phyloP scores from a whole-genome alignment of 192 early-diverging fungal genomes.

The Linnemannia exigua region DNA sequence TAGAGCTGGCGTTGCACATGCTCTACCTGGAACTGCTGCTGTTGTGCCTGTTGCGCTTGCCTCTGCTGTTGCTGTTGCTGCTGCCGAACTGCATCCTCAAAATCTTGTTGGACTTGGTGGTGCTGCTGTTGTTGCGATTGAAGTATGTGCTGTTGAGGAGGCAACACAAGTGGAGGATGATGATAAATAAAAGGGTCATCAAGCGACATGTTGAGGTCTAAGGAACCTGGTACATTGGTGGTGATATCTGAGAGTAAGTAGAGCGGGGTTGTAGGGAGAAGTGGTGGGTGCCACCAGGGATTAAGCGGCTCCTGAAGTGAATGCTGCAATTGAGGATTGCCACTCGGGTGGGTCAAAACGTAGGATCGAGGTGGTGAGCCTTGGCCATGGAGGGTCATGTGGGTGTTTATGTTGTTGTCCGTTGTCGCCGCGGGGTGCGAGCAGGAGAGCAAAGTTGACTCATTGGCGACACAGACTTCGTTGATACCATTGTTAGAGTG shows the following conservation, averaged over 20 bases:
- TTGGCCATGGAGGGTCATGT: neutral
- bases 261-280: neutral
- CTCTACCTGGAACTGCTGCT: neutral
- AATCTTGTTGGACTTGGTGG: neutral
- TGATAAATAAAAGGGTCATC: neutral
- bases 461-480: neutral
- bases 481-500: neutral
- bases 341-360: no score
- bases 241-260: neutral
- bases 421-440: neutral
- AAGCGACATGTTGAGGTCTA: neutral
- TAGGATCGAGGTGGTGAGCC: no score
- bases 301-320: neutral
- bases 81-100: neutral
- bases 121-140: neutral
- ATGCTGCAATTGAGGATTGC: neutral
- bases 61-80: neutral
- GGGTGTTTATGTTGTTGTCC: neutral
- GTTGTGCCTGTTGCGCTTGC: neutral
- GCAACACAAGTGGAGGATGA: neutral
- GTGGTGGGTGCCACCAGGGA: neutral
- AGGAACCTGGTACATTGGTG: neutral
- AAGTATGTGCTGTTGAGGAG: no score
- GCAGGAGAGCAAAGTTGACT: neutral
- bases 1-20: neutral